Percentiles rank a stretch among this genome's conserved stretches.
Evolutionary conservation across 805 yeast species (phyloP).

Genomic region (Ogataea philodendri): DNA sequence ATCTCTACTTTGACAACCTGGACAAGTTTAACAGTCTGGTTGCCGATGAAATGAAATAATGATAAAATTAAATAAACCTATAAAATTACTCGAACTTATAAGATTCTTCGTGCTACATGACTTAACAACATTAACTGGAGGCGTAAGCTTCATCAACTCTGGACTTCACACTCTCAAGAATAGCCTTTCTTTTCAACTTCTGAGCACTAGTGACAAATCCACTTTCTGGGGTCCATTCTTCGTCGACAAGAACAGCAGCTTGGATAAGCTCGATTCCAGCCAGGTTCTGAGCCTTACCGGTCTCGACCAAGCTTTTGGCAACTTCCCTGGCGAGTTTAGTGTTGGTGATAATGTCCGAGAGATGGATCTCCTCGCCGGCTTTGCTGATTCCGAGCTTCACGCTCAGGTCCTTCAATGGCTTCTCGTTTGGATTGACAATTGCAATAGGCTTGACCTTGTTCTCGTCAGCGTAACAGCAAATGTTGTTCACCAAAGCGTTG

Average conservation of each 20-base stretch:
- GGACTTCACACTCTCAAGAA: conserved; percentile 63
- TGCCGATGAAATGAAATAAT: conserved; percentile 46
- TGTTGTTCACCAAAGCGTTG: conserved; percentile 67
- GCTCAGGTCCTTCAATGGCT: conserved; percentile 58
- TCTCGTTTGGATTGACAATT: conserved; percentile 79
- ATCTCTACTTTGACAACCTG: conserved; percentile 69
- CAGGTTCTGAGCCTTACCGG: conserved; percentile 81
- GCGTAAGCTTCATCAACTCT: conserved; percentile 66
- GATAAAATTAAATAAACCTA: neutral
- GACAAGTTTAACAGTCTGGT: conserved; percentile 51
- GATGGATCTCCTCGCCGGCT: conserved; percentile 37
- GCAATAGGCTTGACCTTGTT: conserved; percentile 88
- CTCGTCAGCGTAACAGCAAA: conserved; percentile 92
- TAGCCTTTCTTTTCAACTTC: conserved; percentile 91
- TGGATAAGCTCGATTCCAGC: conserved; percentile 80
- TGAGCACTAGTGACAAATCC: conserved; percentile 95
- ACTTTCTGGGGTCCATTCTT: conserved; percentile 97
- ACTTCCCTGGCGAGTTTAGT: conserved; percentile 54
- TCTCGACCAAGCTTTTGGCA: conserved; percentile 56
- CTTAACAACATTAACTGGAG: conserved; percentile 5
- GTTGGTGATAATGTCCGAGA: conserved; percentile 53
- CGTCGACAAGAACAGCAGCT: conserved; percentile 75
- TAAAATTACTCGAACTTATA: conserved; percentile 3
- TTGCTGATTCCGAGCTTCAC: conserved; percentile 52
- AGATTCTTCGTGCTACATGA: conserved; percentile 6